Evolutionary conservation across 441 rosid species (phyloP).

Genomic region (Populus hybrid): DNA sequence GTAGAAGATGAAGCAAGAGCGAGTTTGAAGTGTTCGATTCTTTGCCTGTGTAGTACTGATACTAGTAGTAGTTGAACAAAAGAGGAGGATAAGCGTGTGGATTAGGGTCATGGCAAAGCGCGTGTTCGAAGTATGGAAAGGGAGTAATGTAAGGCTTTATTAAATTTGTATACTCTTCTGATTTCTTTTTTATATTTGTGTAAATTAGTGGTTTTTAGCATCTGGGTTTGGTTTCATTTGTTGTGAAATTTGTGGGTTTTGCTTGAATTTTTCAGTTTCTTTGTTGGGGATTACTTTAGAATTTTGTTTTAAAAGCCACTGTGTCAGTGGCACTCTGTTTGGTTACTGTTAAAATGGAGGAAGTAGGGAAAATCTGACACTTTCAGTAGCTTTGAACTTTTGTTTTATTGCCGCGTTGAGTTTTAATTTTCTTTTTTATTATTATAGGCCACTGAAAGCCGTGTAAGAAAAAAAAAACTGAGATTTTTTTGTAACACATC

Average conservation of each 20-base stretch:
- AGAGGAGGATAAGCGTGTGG: conserved; percentile 21
- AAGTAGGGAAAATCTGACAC: conserved; percentile 1
- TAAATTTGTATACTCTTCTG: background rate
- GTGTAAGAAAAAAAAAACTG: no score
- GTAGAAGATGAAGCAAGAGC: conserved; percentile 5
- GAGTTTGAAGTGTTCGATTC: conserved; percentile 37
- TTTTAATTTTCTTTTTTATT: background rate
- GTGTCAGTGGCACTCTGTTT: conserved; percentile 7
- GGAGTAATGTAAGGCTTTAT: conserved; percentile 64
- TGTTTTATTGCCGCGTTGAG: conserved; percentile 1
- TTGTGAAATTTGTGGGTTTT: conserved; percentile 15
- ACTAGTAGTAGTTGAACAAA: background rate
- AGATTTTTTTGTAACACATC: background rate
- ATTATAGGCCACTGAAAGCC: background rate
- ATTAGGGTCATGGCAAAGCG: conserved; percentile 63
- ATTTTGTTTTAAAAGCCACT: background rate
- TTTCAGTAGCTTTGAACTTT: conserved; percentile 7
- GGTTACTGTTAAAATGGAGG: conserved; percentile 11
- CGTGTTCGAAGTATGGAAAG: conserved; percentile 86
- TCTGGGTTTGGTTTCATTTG: conserved; percentile 12
- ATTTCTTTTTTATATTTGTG: background rate
- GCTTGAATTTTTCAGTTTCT: background rate
- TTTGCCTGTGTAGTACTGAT: conserved; percentile 32
- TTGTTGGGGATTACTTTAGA: background rate
- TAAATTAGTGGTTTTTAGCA: conserved; percentile 11